Conservation (phyloP, 2,329 filamentous ascomycete genomes). For the Capronia epimyces region DNA sequence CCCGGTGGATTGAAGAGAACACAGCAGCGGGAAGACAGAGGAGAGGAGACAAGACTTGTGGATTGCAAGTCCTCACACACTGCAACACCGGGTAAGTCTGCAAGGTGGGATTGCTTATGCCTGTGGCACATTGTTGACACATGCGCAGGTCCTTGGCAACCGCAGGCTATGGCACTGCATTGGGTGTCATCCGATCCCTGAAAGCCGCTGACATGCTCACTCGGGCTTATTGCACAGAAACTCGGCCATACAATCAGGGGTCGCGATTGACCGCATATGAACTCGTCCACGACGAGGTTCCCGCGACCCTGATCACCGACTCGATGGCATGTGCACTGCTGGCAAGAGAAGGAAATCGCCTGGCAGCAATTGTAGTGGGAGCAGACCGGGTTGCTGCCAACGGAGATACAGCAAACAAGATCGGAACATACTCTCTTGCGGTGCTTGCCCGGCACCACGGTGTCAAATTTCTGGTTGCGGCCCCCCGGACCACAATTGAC, state of each 20-base stretch:
- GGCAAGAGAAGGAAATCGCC: conserved; percentile 53
- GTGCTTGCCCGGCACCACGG: conserved; percentile 85
- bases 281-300: conserved; percentile 87
- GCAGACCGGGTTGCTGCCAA: conserved; percentile 94
- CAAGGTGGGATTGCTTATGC: conserved; percentile 1
- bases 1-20: conserved; percentile 70
- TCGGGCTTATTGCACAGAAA: conserved; percentile 94
- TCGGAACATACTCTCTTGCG: conserved; percentile 87
- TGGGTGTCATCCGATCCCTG: conserved; percentile 87
- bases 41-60: conserved; percentile 32
- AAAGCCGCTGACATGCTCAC: conserved; percentile 60
- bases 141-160: conserved; percentile 74
- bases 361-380: conserved; percentile 85
- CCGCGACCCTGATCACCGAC: conserved; percentile 86
- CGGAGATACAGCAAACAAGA: conserved; percentile 97
- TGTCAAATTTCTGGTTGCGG: conserved; percentile 90
- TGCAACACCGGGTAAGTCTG: conserved; percentile 80
- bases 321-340: conserved; percentile 93
- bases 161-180: conserved; percentile 91
- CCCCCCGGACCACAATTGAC: conserved; percentile 91
- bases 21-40: conserved; percentile 44
- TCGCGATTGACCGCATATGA: conserved; percentile 93
- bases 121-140: conserved; percentile 10
- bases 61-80: conserved; percentile 84
- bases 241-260: conserved; percentile 94